phyloP scores from a whole-genome alignment of 305 asterid genomes.

The Rubia balearica region DNA sequence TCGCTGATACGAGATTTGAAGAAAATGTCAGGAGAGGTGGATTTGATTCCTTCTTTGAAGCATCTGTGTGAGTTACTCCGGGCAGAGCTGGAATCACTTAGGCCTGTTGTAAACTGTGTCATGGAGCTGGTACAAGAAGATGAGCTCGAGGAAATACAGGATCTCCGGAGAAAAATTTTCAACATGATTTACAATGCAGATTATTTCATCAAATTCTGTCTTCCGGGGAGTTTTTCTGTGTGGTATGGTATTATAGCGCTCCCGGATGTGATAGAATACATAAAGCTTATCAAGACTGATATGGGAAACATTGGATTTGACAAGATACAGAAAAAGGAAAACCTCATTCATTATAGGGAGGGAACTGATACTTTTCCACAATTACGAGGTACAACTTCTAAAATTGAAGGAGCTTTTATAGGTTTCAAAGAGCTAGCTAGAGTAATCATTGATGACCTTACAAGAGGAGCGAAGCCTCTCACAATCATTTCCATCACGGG shows the following conservation, averaged over 20 bases:
- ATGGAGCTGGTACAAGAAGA: not conserved
- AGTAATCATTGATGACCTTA: conserved; percentile 18
- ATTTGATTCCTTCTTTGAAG: not conserved
- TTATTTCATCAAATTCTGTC: conserved; percentile 8
- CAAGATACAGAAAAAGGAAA: not conserved
- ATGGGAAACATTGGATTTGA: not conserved
- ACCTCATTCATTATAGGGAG: not conserved
- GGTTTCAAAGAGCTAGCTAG: conserved; percentile 27
- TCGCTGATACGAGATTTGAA: conserved; percentile 5
- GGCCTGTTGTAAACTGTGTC: not conserved
- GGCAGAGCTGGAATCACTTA: conserved; percentile 1
- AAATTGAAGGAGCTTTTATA: not conserved
- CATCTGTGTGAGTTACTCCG: not conserved
- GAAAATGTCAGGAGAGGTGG: not conserved
- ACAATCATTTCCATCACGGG: conserved; percentile 24
- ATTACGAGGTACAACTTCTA: conserved; percentile 2
- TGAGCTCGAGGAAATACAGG: conserved; percentile 1
- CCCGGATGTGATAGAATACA: not conserved
- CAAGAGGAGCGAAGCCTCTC: conserved; percentile 14
- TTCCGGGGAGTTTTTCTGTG: not conserved
- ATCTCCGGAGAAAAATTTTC: not conserved
- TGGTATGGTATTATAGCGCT: conserved; percentile 3
- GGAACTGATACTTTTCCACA: not conserved
- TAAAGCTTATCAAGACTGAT: not conserved
- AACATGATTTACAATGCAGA: conserved; percentile 16